These are phyloP conservation scores for Apiospora arundinis DNA, from an alignment of 2,329 filamentous ascomycete species.

Conservation along the genomic window DNA sequence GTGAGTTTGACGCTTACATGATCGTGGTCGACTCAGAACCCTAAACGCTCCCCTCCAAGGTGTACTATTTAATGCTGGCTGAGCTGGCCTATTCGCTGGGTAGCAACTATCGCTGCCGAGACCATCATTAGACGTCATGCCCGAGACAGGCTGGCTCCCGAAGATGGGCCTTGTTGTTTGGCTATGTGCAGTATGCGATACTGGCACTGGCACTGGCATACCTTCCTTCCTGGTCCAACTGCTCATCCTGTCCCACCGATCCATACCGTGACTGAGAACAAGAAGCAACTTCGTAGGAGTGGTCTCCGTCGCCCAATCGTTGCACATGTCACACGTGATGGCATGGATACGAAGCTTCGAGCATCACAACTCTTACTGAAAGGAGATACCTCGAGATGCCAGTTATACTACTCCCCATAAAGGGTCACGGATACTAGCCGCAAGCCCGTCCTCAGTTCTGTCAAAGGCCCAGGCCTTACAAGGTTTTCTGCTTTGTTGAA, in stretches of 20 bases:
- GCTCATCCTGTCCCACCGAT: background rate
- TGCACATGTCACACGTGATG: slow-evolving; percentile 14
- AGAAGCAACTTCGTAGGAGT: background rate
- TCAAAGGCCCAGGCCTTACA: background rate
- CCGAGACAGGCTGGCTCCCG: slow-evolving; percentile 4
- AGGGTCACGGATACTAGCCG: background rate
- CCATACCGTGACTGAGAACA: background rate
- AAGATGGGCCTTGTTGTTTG: background rate
- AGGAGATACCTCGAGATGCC: background rate
- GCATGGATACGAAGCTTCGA: background rate
- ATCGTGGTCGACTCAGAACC: background rate
- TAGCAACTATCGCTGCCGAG: slow-evolving; percentile 4
- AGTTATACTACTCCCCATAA: background rate
- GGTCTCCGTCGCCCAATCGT: background rate
- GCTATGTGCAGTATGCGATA: background rate
- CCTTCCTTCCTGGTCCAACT: background rate
- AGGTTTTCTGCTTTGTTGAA: background rate
- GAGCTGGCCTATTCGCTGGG: slow-evolving; percentile 5
- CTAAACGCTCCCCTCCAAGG: background rate
- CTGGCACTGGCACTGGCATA: too few species aligned
- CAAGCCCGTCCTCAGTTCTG: background rate
- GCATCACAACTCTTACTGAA: background rate
- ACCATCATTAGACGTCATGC: slow-evolving; percentile 1
- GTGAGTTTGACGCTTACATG: slow-evolving; percentile 19
- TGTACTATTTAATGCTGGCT: background rate